Base-by-base conservation (phyloP, 768 basidiomycete genomes). In the Cystofilobasidium macerans region DNA sequence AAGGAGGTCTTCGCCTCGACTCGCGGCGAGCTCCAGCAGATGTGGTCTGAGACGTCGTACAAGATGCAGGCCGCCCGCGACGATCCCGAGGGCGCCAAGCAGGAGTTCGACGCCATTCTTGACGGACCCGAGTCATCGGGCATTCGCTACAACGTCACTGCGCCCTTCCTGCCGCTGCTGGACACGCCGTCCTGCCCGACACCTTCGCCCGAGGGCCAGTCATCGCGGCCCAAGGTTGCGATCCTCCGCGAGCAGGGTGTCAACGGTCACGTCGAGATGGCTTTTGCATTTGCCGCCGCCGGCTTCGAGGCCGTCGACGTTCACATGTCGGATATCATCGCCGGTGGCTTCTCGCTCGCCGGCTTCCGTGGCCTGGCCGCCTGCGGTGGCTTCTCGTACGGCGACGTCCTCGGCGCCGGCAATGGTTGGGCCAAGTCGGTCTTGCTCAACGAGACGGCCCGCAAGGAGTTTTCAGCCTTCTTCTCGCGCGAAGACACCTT, bases 381-480 rank as follows among this genome's bases (percentile, higher is more conserved):
- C 2, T 98, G 94, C 72, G 95, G 95, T 63, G 95, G 95, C 4
- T 99, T 99, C 81, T 97, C 94, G 12, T 99, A 97, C 73, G 94
- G 94, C 43, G 94, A 99, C 75, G 94, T 97, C 18, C 82, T 99
- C 13, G 93, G 95, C 35, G 94, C 95, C 12, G 95, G 94, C 12
- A 93, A 87, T 75, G 94, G 94, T 28, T 99, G 95, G 95, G 93
- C 94, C 4, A 85, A 93, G 74, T 93, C 93, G n/a, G 86, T 91
- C 28, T 82, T 94, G 24, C 82, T 95, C 53, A 87, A 98, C 77
- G 78, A 80, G 51, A 78, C 76, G 16, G 88, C 89, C 3, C 82
- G 88, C n/a, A 77, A 74, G 26, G 86, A 90, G 72, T 97, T 98
- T 76, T 72, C 78, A 11, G 76, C 75, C 14, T 99, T 98, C 82